Evolutionary conservation across 805 yeast species (phyloP).

Genomic region (Metschnikowia bowlesiae): DNA sequence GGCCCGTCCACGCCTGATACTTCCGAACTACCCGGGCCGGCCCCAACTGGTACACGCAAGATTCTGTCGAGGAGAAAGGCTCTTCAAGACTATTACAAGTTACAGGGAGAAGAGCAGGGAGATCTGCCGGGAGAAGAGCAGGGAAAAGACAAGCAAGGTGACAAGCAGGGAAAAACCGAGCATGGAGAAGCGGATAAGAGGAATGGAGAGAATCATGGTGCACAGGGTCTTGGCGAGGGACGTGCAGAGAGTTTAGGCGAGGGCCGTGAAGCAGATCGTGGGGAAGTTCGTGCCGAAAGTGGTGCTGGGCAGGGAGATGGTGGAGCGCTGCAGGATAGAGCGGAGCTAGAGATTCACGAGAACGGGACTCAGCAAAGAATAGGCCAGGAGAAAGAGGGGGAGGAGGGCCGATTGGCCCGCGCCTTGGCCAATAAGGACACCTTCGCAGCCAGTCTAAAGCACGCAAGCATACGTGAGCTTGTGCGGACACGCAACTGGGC

Average conservation of each 20-base stretch:
- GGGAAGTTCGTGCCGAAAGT: too few species aligned
- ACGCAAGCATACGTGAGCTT: constrained; percentile 10
- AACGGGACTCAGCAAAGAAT: too few species aligned
- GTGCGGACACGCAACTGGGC: constrained; percentile 14
- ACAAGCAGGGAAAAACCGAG: background rate
- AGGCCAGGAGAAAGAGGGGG: background rate
- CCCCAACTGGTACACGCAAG: constrained; percentile 19
- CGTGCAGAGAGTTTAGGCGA: too few species aligned
- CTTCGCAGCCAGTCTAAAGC: background rate
- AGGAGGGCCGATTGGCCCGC: background rate
- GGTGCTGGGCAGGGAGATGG: too few species aligned
- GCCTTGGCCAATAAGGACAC: background rate
- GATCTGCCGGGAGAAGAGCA: background rate
- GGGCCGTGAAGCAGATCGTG: too few species aligned
- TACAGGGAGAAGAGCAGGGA: constrained; percentile 14
- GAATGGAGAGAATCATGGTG: too few species aligned
- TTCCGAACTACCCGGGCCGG: background rate
- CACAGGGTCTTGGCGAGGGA: too few species aligned
- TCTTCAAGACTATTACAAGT: constrained; percentile 38
- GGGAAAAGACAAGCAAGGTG: background rate
- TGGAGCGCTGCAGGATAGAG: too few species aligned
- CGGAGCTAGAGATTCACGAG: too few species aligned
- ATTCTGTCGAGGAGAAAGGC: constrained; percentile 39
- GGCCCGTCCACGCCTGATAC: background rate
- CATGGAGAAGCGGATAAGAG: background rate